These are phyloP conservation scores for Coemansia sp. DNA, from an alignment of 192 early-diverging fungal species.

Conservation along the genomic window DNA sequence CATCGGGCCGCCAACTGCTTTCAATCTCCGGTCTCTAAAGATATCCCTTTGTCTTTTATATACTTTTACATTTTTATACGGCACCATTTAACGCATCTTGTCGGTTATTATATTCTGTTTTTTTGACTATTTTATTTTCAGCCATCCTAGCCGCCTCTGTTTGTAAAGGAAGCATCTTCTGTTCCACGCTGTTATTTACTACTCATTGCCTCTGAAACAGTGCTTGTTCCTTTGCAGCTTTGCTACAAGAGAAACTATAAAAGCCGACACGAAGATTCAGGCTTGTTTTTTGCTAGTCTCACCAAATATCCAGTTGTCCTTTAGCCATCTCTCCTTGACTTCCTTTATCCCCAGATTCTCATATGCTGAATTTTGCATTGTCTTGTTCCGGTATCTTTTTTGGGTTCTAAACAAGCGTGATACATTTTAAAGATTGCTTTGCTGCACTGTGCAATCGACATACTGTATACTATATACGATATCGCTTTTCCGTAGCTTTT, in stretches of 20 bases:
- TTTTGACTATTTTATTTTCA: constrained; percentile 1
- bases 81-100: background rate
- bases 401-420: too few species aligned
- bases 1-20: background rate
- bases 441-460: background rate
- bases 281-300: background rate
- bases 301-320: background rate
- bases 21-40: background rate
- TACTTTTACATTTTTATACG: background rate
- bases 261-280: background rate
- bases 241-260: background rate
- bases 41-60: too few species aligned
- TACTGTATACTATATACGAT: too few species aligned
- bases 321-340: background rate
- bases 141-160: background rate
- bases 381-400: background rate
- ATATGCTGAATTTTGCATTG: background rate
- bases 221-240: background rate
- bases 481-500: background rate
- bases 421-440: background rate
- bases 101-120: background rate
- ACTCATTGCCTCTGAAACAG: background rate
- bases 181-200: background rate
- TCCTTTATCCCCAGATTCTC: background rate
- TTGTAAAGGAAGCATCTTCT: background rate